phyloP scores from a whole-genome alignment of 2,329 filamentous ascomycete species.

The Penicillium hordei region DNA sequence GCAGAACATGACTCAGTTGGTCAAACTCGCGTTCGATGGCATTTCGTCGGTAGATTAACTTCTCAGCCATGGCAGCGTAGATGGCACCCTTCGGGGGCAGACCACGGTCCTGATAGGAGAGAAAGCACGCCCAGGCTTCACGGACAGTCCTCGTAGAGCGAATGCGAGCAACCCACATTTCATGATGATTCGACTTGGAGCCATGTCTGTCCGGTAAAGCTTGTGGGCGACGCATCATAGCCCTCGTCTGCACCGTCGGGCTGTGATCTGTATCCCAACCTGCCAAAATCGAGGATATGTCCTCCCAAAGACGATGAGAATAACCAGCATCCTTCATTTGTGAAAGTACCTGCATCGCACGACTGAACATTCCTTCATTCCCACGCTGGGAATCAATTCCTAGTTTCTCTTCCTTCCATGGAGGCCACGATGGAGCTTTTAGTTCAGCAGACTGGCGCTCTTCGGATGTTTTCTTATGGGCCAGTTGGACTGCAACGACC shows the following conservation, averaged over 20 bases:
- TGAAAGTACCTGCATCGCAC: conserved; percentile 55
- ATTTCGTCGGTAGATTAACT: conserved; percentile 47
- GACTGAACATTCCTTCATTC: conserved; percentile 57
- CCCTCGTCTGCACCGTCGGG: conserved; percentile 62
- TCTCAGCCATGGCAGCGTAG: conserved; percentile 59
- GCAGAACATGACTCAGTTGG: conserved; percentile 37
- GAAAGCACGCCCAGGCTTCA: conserved; percentile 66
- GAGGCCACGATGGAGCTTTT: conserved; percentile 63
- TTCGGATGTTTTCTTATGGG: conserved; percentile 55
- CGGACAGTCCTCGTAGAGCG: conserved; percentile 59
- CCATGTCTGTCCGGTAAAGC: conserved; percentile 13
- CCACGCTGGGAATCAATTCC: conserved; percentile 61
- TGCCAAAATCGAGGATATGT: conserved; percentile 53
- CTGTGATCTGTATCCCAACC: conserved; percentile 65
- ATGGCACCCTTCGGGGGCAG: conserved; percentile 42
- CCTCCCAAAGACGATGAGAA: conserved; percentile 51
- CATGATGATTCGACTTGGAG: conserved; percentile 21
- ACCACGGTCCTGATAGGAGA: conserved; percentile 53
- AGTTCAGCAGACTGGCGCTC: conserved; percentile 60
- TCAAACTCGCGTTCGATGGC: conserved; percentile 25
- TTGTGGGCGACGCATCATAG: conserved; percentile 38
- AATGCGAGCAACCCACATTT: conserved; percentile 59
- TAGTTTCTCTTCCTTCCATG: conserved; percentile 63
- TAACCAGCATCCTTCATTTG: conserved; percentile 64
- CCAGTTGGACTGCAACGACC: conserved; percentile 57